These are phyloP conservation scores for Populus hybrid DNA, from an alignment of 441 rosid species.

Conservation along the genomic window DNA sequence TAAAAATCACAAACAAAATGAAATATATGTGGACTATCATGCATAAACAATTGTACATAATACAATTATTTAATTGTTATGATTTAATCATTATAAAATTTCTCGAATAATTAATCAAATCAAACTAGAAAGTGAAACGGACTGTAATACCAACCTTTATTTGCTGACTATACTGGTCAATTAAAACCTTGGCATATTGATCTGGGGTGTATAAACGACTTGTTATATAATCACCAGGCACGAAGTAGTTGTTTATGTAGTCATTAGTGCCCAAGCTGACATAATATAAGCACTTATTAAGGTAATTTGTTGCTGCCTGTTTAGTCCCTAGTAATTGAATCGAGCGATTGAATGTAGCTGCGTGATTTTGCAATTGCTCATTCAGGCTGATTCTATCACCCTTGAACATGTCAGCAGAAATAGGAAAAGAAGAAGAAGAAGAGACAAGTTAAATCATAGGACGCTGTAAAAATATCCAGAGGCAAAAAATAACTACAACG, in stretches of 20 bases:
- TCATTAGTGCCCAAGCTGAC: too few relatives aligned
- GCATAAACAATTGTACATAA: too few relatives aligned
- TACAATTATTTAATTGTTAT: conserved; percentile 11
- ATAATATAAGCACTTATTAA: background rate
- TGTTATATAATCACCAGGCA: background rate
- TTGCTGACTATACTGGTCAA: conserved; percentile 3
- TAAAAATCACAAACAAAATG: background rate
- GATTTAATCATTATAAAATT: too few relatives aligned
- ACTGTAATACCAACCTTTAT: background rate
- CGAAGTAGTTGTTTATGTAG: background rate
- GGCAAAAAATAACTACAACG: too few relatives aligned
- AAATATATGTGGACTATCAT: too few relatives aligned
- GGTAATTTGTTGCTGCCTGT: background rate
- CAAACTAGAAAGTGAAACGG: conserved; percentile 16
- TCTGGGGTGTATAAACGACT: conserved; percentile 13
- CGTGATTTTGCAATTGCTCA: background rate
- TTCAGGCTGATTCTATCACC: background rate
- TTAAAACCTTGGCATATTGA: conserved; percentile 14
- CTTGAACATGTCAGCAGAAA: too few relatives aligned
- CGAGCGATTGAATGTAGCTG: background rate
- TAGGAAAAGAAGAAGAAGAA: too few relatives aligned
- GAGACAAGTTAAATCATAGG: too few relatives aligned
- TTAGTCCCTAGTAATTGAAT: conserved; percentile 3
- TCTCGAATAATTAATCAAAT: background rate
- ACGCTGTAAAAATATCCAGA: too few relatives aligned